phyloP scores from a whole-genome alignment of 495 filamentous ascomycete species.

The Hypoxylon intermedium region DNA sequence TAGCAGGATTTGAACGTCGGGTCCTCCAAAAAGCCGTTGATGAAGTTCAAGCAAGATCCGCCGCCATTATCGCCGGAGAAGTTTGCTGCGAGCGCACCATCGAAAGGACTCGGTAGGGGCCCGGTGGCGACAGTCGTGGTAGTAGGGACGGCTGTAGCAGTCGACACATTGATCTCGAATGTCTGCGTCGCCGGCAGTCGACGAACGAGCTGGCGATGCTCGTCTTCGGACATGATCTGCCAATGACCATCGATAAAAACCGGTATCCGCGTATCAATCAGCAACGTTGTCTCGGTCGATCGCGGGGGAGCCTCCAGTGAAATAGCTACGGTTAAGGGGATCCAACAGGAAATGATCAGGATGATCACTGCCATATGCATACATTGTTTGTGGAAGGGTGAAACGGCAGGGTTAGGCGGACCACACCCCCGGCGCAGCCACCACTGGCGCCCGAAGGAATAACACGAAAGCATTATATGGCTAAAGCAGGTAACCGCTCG shows the following conservation, averaged over 20 bases:
- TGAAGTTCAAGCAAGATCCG: slow-evolving; percentile 68
- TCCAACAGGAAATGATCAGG: slow-evolving; percentile 44
- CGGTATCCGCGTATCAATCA: slow-evolving; percentile 48
- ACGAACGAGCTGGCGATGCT: slow-evolving; percentile 35
- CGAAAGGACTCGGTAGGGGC: slow-evolving; percentile 73
- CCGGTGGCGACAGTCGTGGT: slow-evolving; percentile 39
- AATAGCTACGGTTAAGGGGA: slow-evolving; percentile 43
- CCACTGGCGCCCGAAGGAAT: slow-evolving; percentile 23
- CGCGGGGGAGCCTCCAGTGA: slow-evolving; percentile 37
- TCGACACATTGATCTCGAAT: slow-evolving; percentile 46
- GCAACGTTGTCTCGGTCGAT: slow-evolving; percentile 44
- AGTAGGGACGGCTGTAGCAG: slow-evolving; percentile 39
- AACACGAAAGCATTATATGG: slow-evolving; percentile 19
- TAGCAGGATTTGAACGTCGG: slow-evolving; percentile 70
- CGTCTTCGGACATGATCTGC: slow-evolving; percentile 49
- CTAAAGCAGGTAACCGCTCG: slow-evolving; percentile 38
- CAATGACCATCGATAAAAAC: slow-evolving; percentile 44
- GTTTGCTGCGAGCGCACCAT: slow-evolving; percentile 71
- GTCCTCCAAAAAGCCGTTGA: slow-evolving; percentile 69
- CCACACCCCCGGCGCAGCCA: slow-evolving; percentile 34
- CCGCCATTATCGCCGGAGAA: slow-evolving; percentile 56
- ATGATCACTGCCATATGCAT: slow-evolving; percentile 45
- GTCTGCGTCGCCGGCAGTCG: slow-evolving; percentile 39
- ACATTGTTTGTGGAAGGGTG: slow-evolving; percentile 37
- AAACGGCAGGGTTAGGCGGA: slow-evolving; percentile 30